Base-by-base conservation (phyloP, 2,329 filamentous ascomycete genomes). In the Cryphonectria nitschkei region DNA sequence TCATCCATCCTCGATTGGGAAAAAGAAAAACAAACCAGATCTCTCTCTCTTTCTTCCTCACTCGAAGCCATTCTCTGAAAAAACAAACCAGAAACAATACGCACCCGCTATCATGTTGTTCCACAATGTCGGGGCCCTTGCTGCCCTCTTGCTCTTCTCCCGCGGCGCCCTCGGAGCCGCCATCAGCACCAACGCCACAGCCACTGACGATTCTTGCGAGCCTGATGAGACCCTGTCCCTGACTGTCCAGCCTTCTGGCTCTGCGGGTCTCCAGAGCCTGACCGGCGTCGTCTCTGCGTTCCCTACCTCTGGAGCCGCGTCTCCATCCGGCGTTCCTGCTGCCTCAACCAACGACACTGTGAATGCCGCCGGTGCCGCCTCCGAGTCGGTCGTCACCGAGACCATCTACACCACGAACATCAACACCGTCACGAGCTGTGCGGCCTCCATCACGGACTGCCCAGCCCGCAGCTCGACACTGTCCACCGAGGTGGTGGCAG, bases 401-500 rank as follows among this genome's bases (percentile, higher is more conserved):
- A 71, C 70, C 16, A 60, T 73, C 50, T 60, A 69, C 56, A 67
- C 67, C 22, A 73, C 71, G 4, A 68, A 68, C 34, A 54, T 73
- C 19, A 60, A 70, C 4, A 73, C 71, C 26, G 63, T 73, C 60
- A 68, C 68, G 9, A 71, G 69, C 71, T 73, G 71, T 56, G 71
- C 71, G 16, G 58, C 71, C 22, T 64, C 58, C 1, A 67, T 73
- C 39, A 71, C 70, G 19, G 50, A 71, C 58, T 73, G 71, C 64
- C 71, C 71, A 29, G 71, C 71, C 41, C 56, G 62, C 29, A 69
- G 69, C 37, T 66, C 71, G 1, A 65, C 64, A 14, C 60, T 72
- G 43, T 68, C 71, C 39, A 73, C 71, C 3, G 69, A 73, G 29
- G 26, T 69, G 22, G 67, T 70, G 4, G 69, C 68, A 13, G 60